Percentiles rank a stretch among this genome's conserved stretches.
Conservation (phyloP, 192 early-diverging fungal genomes). For the Coemansia sp. region DNA sequence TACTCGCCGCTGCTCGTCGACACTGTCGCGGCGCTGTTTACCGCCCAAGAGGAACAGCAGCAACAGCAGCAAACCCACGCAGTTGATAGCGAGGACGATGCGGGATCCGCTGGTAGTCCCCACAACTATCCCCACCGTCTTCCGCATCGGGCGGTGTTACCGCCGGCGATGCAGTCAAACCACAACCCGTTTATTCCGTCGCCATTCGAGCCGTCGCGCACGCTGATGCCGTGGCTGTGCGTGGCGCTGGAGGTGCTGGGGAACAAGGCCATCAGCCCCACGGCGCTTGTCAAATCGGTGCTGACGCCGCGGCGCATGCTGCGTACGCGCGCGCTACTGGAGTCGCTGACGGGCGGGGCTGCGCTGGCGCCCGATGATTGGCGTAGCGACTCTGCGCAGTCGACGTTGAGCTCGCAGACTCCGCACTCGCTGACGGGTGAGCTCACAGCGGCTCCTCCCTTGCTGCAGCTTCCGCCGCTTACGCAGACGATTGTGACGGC, state of each 20-base stretch:
- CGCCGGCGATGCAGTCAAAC: neutral
- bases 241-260: constrained; percentile 30
- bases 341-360: constrained; percentile 37
- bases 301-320: constrained; percentile 49
- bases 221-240: constrained; percentile 49
- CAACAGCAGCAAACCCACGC: neutral
- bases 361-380: constrained; percentile 16
- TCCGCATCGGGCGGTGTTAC: neutral
- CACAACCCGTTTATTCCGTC: constrained; percentile 40
- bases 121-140: neutral
- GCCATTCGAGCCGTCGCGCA: constrained; percentile 35
- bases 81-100: neutral
- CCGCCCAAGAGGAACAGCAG: neutral
- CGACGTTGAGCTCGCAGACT: constrained; percentile 2
- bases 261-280: constrained; percentile 55
- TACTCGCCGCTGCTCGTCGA: constrained; percentile 48
- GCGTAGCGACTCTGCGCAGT: constrained; percentile 27
- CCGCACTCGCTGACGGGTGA: neutral
- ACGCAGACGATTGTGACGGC: constrained; percentile 23
- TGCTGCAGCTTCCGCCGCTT: constrained; percentile 11
- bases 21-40: constrained; percentile 35
- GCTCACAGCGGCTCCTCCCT: neutral
- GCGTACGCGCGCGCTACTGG: constrained; percentile 46
- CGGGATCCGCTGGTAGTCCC: neutral
- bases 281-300: constrained; percentile 35